Evolutionary conservation across 805 yeast species (phyloP).

Genomic region (Candida tammaniensis): DNA sequence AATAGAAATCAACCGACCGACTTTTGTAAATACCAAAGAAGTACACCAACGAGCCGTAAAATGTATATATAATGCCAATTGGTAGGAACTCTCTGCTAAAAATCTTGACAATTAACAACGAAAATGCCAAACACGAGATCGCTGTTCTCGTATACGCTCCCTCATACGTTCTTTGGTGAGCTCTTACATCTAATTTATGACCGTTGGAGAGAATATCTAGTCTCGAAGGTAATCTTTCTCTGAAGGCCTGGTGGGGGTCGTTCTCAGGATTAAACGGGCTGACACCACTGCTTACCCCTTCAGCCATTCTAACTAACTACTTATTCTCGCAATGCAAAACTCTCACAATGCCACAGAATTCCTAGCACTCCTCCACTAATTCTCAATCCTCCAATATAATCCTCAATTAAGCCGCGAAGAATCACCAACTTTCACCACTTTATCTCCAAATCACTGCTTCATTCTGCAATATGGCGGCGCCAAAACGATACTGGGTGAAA

Average conservation of each 20-base stretch:
- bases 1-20: constrained; percentile 32
- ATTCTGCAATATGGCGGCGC: constrained; percentile 28
- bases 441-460: too few species aligned
- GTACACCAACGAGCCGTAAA: constrained; percentile 50
- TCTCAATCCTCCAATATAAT: not conserved
- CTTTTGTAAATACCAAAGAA: constrained; percentile 39
- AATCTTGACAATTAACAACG: constrained; percentile 61
- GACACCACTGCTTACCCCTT: constrained; percentile 1
- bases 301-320: not conserved
- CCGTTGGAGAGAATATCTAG: constrained; percentile 37
- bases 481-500: constrained; percentile 34
- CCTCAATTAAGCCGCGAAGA: not conserved
- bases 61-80: constrained; percentile 62
- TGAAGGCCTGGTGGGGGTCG: too few species aligned
- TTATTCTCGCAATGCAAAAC: too few species aligned
- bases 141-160: constrained; percentile 81
- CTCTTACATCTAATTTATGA: constrained; percentile 52
- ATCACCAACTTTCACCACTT: not conserved
- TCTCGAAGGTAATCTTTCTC: constrained; percentile 27
- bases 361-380: too few species aligned
- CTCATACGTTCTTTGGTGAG: constrained; percentile 80
- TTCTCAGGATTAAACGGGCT: constrained; percentile 1
- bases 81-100: constrained; percentile 64
- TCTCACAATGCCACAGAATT: too few species aligned
- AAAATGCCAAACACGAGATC: constrained; percentile 63